Evolutionary conservation across 1,284 basidiomycete species (phyloP), one percentile per base, ranked within the genome.

Genomic region (Melanopsichium pennsylvanicum): DNA sequence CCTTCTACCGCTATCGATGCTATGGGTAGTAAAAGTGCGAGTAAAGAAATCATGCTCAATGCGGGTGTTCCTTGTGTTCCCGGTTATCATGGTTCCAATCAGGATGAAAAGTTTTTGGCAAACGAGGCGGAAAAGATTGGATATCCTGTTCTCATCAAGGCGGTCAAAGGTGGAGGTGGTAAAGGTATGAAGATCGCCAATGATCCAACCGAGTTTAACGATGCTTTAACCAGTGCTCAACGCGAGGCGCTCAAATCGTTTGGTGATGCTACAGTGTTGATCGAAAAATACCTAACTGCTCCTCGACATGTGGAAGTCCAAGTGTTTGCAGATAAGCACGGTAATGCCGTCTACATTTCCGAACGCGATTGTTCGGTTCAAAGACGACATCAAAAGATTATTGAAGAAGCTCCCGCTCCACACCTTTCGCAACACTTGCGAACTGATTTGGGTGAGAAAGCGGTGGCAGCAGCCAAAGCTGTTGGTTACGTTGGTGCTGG

Each of bases 321-420:
- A 93, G 62, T 78, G 37, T 79, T 61, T 44, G 72, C 69, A 13
- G 66, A 70, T 26, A 21, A 31, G 58, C 91, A 93, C 79, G 64
- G 60, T n/a, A 86, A 86, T 50, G 90, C 88, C 6, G 89, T 95
- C 19, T 92, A 91, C 79, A 84, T 96, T 25, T 94, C 91, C 88
- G 93, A 95, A 82, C 85, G 93, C 40, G 93, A 97, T 79, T 97
- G 93, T 79, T 93, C 91, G 0, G 93, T 96, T 11, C 94, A 97
- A 82, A 84, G 94, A 70, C 85, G 93, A 58, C 93, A 94, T 77
- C 93, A 96, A 84, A 96, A 94, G 85, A 92, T 94, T 60, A 93
- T 94, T 57, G 91, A 94, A 81, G 91, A 94, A 86, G 93, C 93
- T 5, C 94, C 94, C 16, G 94, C 93, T 4, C 93, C 93, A 3